Evolutionary conservation across 148 eudicot species (phyloP), one percentile per base, ranked within the genome.

Genomic region (Spergularia bocconei): DNA sequence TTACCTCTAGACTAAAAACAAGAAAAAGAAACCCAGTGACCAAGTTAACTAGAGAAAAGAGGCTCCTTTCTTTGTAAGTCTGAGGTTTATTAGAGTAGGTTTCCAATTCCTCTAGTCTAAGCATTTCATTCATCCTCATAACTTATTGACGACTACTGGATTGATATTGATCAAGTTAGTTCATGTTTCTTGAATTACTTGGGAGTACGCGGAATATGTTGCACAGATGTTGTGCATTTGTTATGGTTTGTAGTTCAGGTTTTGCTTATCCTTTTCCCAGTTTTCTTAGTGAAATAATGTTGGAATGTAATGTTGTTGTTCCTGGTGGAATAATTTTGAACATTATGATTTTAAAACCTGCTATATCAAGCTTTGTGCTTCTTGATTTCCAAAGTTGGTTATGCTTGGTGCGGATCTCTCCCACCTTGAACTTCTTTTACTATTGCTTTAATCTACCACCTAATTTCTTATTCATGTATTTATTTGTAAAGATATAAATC

Each of bases 251-350:
- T n/a, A n/a, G n/a, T n/a, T n/a, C n/a, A n/a, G n/a, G n/a, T 63
- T 63, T 63, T 59, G 63, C 20, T 13, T 20, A 6, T 7, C 36
- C 21, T 23, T 11, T 19, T 59, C 63, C 11, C 21, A 29, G 11
- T 59, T 6, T 19, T 59, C 63, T 10, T 59, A 10, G 63, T 20
- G 63, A 59, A 59, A 59, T 59, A 59, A 59, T 59, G 63, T 59
- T 59, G 60, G 36, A 29, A 44, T 44, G 48, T 44, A 44, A 44
- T 44, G 8, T 44, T 44, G 11, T 59, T 7, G 4, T 21, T 29
- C 4, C n/a, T 59, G 3, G 63, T 20, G 33, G 21, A 59, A 59
- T 59, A 59, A 59, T 59, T 25, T 59, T 59, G 62, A 59, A 23
- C 21, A 59, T 20, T n/a, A n/a, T n/a, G n/a, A 59, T 10, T 59